Conservation (phyloP, 176 grass and related monocot species). For the Eragrostis nindensis region DNA sequence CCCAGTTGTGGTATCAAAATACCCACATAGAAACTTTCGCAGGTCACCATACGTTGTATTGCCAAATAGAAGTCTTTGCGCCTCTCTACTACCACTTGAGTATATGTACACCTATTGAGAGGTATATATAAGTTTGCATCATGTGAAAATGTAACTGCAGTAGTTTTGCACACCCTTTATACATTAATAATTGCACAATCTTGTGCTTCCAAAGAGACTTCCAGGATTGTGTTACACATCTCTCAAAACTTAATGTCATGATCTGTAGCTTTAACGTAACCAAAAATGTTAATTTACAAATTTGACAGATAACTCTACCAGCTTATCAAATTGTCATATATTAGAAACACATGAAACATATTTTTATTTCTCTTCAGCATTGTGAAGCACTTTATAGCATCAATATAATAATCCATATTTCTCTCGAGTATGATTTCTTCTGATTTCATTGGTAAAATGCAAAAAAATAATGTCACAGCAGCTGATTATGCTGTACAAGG, state of each 20-base stretch:
- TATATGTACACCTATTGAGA: slow-evolving; percentile 89
- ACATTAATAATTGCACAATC: slow-evolving; percentile 3
- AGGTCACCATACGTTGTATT: slow-evolving; percentile 81
- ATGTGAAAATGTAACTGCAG: slow-evolving; percentile 15
- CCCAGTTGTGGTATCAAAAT: slow-evolving; percentile 93
- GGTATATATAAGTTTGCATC: slow-evolving; percentile 36
- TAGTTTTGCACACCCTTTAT: background rate
- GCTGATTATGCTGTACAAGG: background rate
- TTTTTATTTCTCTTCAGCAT: background rate
- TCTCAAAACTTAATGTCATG: too few species aligned
- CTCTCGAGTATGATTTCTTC: background rate
- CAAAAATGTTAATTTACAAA: background rate
- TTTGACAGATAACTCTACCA: too few species aligned
- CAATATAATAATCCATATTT: background rate
- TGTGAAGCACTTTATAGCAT: background rate
- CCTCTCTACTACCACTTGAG: slow-evolving; percentile 97
- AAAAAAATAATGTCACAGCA: background rate
- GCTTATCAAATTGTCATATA: too few species aligned
- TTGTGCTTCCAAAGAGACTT: background rate
- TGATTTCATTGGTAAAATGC: background rate
- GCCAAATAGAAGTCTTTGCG: slow-evolving; percentile 92
- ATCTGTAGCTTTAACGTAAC: background rate
- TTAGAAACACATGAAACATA: background rate
- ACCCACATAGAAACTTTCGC: slow-evolving; percentile 76
- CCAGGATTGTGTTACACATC: background rate